Evolutionary conservation across 768 basidiomycete species (phyloP), one percentile per base, ranked within the genome.

Genomic region (Trichaptum fuscoviolaceum): DNA sequence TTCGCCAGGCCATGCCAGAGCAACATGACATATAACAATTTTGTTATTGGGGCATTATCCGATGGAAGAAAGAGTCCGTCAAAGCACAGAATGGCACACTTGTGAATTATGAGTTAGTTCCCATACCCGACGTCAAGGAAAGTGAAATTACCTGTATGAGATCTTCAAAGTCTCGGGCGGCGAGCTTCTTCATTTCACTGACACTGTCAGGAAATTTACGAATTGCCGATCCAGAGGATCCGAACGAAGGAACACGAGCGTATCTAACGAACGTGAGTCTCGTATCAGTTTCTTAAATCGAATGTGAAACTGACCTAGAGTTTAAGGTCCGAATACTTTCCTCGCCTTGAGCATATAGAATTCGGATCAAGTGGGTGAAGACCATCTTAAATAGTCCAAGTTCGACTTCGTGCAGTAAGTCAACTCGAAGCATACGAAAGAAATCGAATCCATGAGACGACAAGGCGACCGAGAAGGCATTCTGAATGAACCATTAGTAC

Each of bases 391-490:
- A 75, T 0, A 73, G 67, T 1, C 74, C 73, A 0, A 75, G 35
- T 57, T 75, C 63, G 1, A 74, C 70, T 18, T 76, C 70, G 25
- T 76, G 75, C 0, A 76, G 35, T 0, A 75, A 57, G 26, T 75
- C 71, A 2, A 71, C 64, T 0, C 68, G 35, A 6, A 74, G 65
- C 7, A 73, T 26, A 0, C 18, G 15, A 30, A 69, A 75, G 7
- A 68, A 61, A 58, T 76, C 69, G 57, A 76, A 66, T 1, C 35
- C 63, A 1, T 57, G 26, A 23, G 15, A 1, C 8, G 23, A 35
- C 9, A 71, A 63, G 8, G 24, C 26, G 5, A 64, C 42, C 1
- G 65, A 67, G 35, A 69, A 69, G 7, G 66, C 52, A 27, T 67
- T 69, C 69, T 69, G 62, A 9, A 62, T 1, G 23, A 0, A 18